phyloP scores from a whole-genome alignment of 139 green algal genomes.

The Tetradesmus obliquus region DNA sequence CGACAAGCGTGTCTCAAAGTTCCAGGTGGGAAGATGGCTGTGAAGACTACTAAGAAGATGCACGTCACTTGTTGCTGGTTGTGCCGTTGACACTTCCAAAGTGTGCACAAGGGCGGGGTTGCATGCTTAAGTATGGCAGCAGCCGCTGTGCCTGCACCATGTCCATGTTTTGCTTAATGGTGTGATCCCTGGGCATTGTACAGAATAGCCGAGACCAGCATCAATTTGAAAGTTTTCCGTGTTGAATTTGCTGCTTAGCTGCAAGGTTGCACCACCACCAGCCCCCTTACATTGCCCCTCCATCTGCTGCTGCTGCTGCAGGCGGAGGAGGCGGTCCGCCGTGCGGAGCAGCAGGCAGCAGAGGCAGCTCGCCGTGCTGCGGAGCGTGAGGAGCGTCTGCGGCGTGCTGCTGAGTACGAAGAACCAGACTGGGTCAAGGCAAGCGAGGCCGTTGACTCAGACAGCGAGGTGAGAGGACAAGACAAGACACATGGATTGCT shows the following conservation, averaged over 20 bases:
- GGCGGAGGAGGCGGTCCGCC: slow-evolving; percentile 64
- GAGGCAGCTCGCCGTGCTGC: slow-evolving; percentile 50
- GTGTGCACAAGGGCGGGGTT: background rate
- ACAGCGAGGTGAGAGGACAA: background rate
- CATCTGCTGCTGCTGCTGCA: background rate
- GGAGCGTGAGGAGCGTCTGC: slow-evolving; percentile 63
- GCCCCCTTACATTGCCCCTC: background rate
- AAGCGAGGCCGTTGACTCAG: slow-evolving; percentile 41
- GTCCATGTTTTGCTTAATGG: no score
- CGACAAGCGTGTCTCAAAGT: slow-evolving; percentile 82
- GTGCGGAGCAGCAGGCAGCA: slow-evolving; percentile 51
- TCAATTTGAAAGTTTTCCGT: no score
- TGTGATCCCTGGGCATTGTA: no score
- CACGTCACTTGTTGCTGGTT: background rate
- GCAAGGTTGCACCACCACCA: background rate
- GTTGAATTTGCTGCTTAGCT: background rate
- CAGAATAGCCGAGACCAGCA: no score
- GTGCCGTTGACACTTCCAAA: background rate
- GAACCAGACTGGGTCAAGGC: slow-evolving; percentile 61
- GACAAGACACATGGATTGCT: background rate
- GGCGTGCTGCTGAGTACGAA: slow-evolving; percentile 56
- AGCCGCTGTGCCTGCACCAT: no score
- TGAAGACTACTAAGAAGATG: background rate
- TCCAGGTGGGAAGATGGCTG: slow-evolving; percentile 47
- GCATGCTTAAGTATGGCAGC: no score